Base-by-base conservation (phyloP, 768 basidiomycete genomes). In the Leucocoprinus sp. region DNA sequence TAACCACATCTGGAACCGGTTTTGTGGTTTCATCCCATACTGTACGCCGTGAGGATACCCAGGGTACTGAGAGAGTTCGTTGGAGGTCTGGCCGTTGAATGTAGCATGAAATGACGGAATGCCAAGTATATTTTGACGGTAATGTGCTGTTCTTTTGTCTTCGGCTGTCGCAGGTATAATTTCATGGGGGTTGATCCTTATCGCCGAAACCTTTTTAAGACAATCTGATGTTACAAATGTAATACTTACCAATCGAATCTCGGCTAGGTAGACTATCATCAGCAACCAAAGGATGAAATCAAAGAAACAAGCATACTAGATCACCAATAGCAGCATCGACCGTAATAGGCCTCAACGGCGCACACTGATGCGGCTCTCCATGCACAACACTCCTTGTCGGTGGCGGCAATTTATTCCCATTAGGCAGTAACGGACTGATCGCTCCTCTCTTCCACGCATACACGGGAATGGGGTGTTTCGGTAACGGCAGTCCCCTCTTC, bases 231-330 rank as follows among this genome's bases (percentile, higher is more conserved):
- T n/a, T n/a, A n/a, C n/a, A n/a, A n/a, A n/a, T n/a, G n/a, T n/a
- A n/a, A n/a, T n/a, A n/a, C n/a, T n/a, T 47, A 78, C 86, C 86
- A 89, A 45, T 89, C 82, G 62, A 84, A 89, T 1, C 61, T 65
- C 23, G 79, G 79, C 80, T 85, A 43, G 9, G 45, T 24, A 35
- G 5, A 33, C 31, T 22, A 48, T 37, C 18, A 18, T 54, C 37
- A 39, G 49, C 18, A 31, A 44, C 29, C 27, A 36, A 37, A 36
- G 29, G 5, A 37, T n/a, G n/a, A 37, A 33, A 47, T 48, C 37
- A 50, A 24, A 38, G 9, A 17, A 17, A 42, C n/a, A 28, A 33
- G 34, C 82, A 42, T 61, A 81, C 84, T 64, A 89, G 54, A 56
- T 90, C 86, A 11, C 69, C 64, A 42, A 84, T 79, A 3, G 85